Conservation (phyloP, 768 basidiomycete genomes). For the Leccinum boreale region DNA sequence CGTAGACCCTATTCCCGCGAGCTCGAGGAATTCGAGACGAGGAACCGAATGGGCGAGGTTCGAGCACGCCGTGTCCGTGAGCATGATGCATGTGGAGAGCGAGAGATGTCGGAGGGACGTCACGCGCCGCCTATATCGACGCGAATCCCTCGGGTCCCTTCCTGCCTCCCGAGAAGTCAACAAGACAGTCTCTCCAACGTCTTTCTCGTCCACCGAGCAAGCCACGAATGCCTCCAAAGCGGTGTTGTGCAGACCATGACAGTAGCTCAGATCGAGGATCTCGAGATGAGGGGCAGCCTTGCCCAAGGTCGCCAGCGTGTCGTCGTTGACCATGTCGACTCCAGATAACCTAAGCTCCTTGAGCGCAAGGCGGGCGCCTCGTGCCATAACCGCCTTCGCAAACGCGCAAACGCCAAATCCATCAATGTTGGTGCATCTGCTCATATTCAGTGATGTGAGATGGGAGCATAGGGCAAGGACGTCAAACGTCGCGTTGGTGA, state of each 20-base stretch:
- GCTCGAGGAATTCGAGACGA: constrained; percentile 69
- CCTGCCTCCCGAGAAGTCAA: constrained; percentile 65
- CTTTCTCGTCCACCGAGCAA: constrained; percentile 34
- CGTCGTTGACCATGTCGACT: constrained; percentile 56
- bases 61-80: constrained; percentile 74
- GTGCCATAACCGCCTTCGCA: constrained; percentile 41
- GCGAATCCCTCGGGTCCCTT: constrained; percentile 49
- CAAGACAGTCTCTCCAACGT: constrained; percentile 40
- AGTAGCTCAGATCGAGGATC: constrained; percentile 77
- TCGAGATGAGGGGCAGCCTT: constrained; percentile 69
- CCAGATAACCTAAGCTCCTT: constrained; percentile 68
- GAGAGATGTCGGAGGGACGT: constrained; percentile 72
- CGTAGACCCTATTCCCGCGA: constrained; percentile 70
- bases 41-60: constrained; percentile 72
- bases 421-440: constrained; percentile 66
- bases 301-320: constrained; percentile 63
- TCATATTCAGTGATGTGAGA: constrained; percentile 63
- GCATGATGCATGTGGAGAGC: constrained; percentile 63
- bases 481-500: constrained; percentile 73
- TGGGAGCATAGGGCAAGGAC: constrained; percentile 57
- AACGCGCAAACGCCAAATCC: constrained; percentile 57
- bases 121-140: constrained; percentile 53
- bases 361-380: constrained; percentile 49
- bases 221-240: constrained; percentile 70
- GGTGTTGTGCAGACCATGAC: constrained; percentile 68